Base-by-base conservation (phyloP, 495 filamentous ascomycete species). In the Peziza echinospora region DNA sequence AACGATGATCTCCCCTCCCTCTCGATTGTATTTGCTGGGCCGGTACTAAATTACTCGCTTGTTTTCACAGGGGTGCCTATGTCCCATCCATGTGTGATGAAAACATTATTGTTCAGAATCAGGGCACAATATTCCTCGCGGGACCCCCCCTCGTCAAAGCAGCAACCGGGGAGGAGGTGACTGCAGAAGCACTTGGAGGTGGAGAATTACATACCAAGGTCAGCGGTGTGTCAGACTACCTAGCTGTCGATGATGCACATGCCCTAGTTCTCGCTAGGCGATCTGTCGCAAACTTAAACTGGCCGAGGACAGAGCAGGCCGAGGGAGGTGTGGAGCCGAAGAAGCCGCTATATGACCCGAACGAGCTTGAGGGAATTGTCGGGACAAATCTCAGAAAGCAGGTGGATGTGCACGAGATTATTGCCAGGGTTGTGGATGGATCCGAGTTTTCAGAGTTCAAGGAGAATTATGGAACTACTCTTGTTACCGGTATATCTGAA, bases 41-140 rank as follows among this genome's bases (percentile, higher is more conserved):
- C 19, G 30, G 6, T 3, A 37, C 19, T 13, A 17, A 37, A 13
- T 37, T 13, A 37, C 30, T 1, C 13, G 13, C 6, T 11, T 94
- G 86, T 63, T 93, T 85, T 0, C 85, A 86, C 0, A 89, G 89
- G 45, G 89, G 89, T 24, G 89, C 89, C 21, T 97, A 97, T 60
- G 86, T 96, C 13, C 89, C 89, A 1, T 78, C 80, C 44, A 97
- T 97, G 89, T 87, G 82, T 47, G 91, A 96, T 58, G 89, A 96
- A 68, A 81, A 76, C 51, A 94, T 97, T 56, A 97, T 97, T 49
- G 89, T 97, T 30, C 73, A 82, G 54, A 80, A 86, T 24, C 84
- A 93, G 54, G 89, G 91, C 8, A 89, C 89, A 39, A 93, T 97
- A 52, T 97, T 96, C 65, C 74, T 97, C 0, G 89, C 91, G 5